Evolutionary conservation across 345 rosid species (phyloP).

Genomic region (Gossypium rotundifolium): DNA sequence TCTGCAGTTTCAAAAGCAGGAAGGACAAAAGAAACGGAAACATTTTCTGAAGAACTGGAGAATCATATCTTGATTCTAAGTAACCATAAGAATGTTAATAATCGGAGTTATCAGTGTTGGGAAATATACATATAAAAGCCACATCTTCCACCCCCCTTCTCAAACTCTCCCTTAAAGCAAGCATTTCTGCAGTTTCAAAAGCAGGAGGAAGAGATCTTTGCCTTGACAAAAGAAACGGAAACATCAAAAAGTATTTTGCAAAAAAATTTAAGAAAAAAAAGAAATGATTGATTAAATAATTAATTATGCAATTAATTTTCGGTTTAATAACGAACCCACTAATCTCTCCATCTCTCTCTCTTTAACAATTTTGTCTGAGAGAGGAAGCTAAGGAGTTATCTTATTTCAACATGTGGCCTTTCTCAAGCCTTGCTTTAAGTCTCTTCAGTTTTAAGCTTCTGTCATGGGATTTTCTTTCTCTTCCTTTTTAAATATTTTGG

Average conservation of each 20-base stretch:
- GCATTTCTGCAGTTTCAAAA: constrained; percentile 81
- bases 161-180: constrained; percentile 75
- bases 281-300: constrained; percentile 24
- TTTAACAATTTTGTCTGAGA: constrained; percentile 21
- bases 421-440: constrained; percentile 31
- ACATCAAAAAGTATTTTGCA: background rate
- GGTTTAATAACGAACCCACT: constrained; percentile 36
- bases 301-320: background rate
- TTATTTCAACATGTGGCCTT: constrained; percentile 21
- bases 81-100: background rate
- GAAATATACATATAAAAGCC: background rate
- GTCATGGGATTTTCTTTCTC: constrained; percentile 18
- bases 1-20: constrained; percentile 90
- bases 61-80: background rate
- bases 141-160: constrained; percentile 36
- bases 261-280: background rate
- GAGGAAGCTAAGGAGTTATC: constrained; percentile 57
- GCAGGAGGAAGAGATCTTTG: constrained; percentile 75
- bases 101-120: background rate
- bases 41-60: constrained; percentile 1
- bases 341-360: constrained; percentile 30
- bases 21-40: constrained; percentile 21
- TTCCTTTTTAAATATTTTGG: constrained; percentile 16
- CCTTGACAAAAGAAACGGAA: constrained; percentile 31
- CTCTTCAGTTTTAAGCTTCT: constrained; percentile 19